phyloP scores from a whole-genome alignment of 169 alveolate species.

The Eimeria sp. region DNA sequence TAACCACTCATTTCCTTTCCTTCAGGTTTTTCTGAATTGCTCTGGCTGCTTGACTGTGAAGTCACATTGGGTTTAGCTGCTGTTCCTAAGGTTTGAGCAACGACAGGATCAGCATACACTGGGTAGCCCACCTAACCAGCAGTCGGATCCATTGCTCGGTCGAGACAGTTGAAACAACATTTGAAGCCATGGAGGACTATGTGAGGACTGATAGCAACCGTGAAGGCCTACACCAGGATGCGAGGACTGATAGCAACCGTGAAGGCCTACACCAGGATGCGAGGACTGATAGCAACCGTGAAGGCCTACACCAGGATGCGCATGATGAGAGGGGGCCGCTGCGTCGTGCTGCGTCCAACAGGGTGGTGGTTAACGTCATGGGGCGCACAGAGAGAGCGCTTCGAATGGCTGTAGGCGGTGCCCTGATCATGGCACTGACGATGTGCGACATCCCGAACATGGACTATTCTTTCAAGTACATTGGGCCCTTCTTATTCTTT shows the following conservation, averaged over 20 bases:
- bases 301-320: neutral
- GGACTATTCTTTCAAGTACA: conserved; percentile 69
- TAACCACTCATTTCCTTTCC: neutral
- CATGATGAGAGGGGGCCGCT: neutral
- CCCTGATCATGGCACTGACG: conserved; percentile 59
- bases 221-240: neutral
- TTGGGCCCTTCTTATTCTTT: conserved; percentile 71
- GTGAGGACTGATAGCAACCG: neutral
- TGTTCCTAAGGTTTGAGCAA: neutral
- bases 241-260: too few species aligned
- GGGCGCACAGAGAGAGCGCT: conserved; percentile 71
- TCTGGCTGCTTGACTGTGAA: neutral
- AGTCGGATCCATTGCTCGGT: neutral
- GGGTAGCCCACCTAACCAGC: neutral
- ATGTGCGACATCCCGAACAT: conserved; percentile 70
- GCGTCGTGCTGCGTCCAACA: neutral
- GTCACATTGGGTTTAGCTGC: neutral
- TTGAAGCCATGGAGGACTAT: conserved; percentile 10
- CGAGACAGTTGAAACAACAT: neutral
- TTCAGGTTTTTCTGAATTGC: neutral
- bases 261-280: neutral
- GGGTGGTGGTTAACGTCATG: conserved; percentile 22
- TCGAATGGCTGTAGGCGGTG: conserved; percentile 77
- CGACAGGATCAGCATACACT: neutral
- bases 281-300: too few species aligned